phyloP scores from a whole-genome alignment of 2,329 filamentous ascomycete species.

The Orbilia javanica region DNA sequence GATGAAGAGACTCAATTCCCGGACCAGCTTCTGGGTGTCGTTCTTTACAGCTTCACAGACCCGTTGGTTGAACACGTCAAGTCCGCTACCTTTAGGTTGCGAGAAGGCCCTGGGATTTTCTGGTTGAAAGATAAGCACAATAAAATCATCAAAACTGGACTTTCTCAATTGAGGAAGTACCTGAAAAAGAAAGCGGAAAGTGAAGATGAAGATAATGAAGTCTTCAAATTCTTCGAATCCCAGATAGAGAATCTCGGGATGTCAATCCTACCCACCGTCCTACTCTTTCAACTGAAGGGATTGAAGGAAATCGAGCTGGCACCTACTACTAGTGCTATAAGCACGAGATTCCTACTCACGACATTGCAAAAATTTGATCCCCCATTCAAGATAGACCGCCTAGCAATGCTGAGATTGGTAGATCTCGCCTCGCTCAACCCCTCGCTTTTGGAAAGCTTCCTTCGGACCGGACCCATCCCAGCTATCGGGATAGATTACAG shows the following conservation, averaged over 20 bases:
- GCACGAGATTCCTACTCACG: slow-evolving; percentile 38
- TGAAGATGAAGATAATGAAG: neutral
- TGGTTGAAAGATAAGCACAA: slow-evolving; percentile 26
- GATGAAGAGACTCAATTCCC: slow-evolving; percentile 33
- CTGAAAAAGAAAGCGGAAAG: neutral
- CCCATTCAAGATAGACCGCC: slow-evolving; percentile 26
- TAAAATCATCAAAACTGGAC: slow-evolving; percentile 2
- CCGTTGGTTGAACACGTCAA: slow-evolving; percentile 26
- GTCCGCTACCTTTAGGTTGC: slow-evolving; percentile 28
- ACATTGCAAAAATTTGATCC: slow-evolving; percentile 31
- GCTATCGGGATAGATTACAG: slow-evolving; percentile 33
- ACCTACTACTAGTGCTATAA: slow-evolving; percentile 4
- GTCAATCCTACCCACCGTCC: slow-evolving; percentile 27
- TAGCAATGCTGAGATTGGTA: slow-evolving; percentile 10
- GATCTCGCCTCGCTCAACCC: slow-evolving; percentile 30
- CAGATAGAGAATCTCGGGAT: slow-evolving; percentile 34
- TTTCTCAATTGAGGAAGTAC: neutral
- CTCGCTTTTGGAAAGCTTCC: slow-evolving; percentile 32
- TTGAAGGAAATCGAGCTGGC: slow-evolving; percentile 33
- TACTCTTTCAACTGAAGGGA: slow-evolving; percentile 24
- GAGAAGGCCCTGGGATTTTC: neutral
- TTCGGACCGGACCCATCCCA: neutral
- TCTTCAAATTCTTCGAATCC: slow-evolving; percentile 11
- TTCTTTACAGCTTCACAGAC: slow-evolving; percentile 27
- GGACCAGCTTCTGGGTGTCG: slow-evolving; percentile 13